Evolutionary conservation across 306 rosid species (phyloP).

Genomic region (Sechiopsis laciniata): DNA sequence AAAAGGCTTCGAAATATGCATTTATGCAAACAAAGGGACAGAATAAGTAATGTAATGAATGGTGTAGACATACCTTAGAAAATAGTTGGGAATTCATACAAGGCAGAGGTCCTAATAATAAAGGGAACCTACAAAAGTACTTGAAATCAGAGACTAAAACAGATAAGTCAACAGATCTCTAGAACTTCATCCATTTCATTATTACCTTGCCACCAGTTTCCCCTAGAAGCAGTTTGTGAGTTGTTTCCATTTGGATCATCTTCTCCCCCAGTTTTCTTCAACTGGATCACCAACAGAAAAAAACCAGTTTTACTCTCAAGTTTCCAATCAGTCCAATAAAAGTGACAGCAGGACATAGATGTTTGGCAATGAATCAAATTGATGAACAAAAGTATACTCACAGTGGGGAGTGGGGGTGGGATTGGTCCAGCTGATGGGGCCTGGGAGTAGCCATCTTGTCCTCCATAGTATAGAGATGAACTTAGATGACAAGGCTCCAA

Average conservation of each 20-base stretch:
- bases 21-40: neutral
- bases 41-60: neutral
- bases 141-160: slow-evolving; percentile 33
- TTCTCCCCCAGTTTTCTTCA: slow-evolving; percentile 36
- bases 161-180: neutral
- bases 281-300: slow-evolving; percentile 27
- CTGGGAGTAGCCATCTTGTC: slow-evolving; percentile 44
- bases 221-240: slow-evolving; percentile 36
- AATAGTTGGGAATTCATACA: slow-evolving; percentile 34
- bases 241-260: slow-evolving; percentile 48
- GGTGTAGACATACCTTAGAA: slow-evolving; percentile 30
- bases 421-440: slow-evolving; percentile 34
- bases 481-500: slow-evolving; percentile 55
- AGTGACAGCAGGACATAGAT: neutral
- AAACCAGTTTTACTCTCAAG: slow-evolving; percentile 6
- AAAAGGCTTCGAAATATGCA: neutral
- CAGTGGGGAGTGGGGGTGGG: slow-evolving; percentile 26
- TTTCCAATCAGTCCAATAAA: neutral
- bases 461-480: slow-evolving; percentile 54
- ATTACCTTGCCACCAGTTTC: slow-evolving; percentile 67
- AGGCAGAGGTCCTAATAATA: slow-evolving; percentile 40
- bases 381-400: slow-evolving; percentile 32
- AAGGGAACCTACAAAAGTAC: slow-evolving; percentile 41
- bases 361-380: neutral
- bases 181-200: neutral